Conservation (phyloP, 495 filamentous ascomycete species). For the Achaetomiella virescens region DNA sequence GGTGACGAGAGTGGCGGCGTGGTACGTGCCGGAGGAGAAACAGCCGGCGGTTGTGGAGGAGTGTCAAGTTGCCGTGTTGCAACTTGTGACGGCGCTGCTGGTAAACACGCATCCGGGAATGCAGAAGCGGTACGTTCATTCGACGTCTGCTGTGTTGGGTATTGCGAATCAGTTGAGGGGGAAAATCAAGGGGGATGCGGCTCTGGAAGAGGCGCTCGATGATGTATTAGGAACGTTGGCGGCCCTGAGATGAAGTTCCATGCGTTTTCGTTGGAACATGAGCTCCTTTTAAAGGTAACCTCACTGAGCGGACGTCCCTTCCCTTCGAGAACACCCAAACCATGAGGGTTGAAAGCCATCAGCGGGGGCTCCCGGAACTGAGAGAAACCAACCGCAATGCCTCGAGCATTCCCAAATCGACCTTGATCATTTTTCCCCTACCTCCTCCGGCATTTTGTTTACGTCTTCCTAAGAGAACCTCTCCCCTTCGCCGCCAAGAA, state of each 20-base stretch:
- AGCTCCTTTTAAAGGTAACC: not conserved
- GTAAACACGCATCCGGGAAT: conserved; percentile 38
- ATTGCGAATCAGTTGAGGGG: conserved; percentile 31
- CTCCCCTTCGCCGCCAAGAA: too few relatives aligned
- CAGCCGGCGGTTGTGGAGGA: conserved; percentile 32
- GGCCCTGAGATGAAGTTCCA: conserved; percentile 8
- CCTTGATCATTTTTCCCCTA: not conserved
- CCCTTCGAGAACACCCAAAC: not conserved
- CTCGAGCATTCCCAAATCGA: too few relatives aligned
- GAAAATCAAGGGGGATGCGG: conserved; percentile 18
- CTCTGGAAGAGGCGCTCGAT: conserved; percentile 22
- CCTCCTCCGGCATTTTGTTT: not conserved
- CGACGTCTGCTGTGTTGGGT: conserved; percentile 34
- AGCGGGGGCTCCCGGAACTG: too few relatives aligned
- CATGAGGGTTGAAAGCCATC: too few relatives aligned
- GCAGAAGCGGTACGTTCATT: conserved; percentile 41
- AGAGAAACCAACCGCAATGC: too few relatives aligned
- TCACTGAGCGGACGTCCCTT: not conserved
- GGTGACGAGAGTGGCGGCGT: conserved; percentile 34
- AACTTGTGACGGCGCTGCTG: conserved; percentile 46
- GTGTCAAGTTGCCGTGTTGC: conserved; percentile 43
- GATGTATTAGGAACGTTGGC: conserved; percentile 23
- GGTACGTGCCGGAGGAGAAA: conserved; percentile 23
- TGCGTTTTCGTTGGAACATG: not conserved
- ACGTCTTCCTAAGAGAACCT: not conserved